Conservation (phyloP, 148 eudicot genomes). For the Chenopodium formosanum region DNA sequence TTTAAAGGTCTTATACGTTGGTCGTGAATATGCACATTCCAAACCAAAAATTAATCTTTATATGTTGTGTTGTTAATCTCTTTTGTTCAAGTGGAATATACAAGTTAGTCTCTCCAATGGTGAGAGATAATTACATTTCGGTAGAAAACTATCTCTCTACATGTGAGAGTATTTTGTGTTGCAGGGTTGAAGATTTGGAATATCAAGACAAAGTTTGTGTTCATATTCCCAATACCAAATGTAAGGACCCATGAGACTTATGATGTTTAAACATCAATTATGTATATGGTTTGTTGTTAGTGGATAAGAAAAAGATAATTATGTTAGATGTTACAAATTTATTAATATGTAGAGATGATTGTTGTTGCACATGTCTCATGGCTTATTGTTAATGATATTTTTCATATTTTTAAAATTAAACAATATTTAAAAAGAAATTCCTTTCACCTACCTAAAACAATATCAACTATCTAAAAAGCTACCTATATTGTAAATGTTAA, state of each 20-base stretch:
- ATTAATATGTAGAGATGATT: no score
- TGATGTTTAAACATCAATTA: background rate
- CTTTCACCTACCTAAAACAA: no score
- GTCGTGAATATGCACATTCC: no score
- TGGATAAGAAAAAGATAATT: background rate
- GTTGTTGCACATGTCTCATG: background rate
- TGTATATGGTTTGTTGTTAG: background rate
- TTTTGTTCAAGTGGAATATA: background rate
- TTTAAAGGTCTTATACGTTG: no score
- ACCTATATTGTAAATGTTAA: no score
- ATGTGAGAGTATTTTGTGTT: background rate
- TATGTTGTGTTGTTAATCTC: background rate
- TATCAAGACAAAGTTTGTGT: background rate
- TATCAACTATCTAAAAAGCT: no score
- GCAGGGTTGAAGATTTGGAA: background rate
- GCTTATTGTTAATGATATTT: no score
- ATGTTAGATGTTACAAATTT: background rate
- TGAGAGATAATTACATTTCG: background rate
- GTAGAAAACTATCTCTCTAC: background rate
- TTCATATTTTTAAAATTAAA: no score
- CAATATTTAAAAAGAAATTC: no score
- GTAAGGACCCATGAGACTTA: background rate
- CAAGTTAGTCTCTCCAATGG: no score
- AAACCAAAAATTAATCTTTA: no score
- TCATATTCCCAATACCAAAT: background rate